Conservation (phyloP, 495 filamentous ascomycete genomes). For the Tuber umbilicatum region DNA sequence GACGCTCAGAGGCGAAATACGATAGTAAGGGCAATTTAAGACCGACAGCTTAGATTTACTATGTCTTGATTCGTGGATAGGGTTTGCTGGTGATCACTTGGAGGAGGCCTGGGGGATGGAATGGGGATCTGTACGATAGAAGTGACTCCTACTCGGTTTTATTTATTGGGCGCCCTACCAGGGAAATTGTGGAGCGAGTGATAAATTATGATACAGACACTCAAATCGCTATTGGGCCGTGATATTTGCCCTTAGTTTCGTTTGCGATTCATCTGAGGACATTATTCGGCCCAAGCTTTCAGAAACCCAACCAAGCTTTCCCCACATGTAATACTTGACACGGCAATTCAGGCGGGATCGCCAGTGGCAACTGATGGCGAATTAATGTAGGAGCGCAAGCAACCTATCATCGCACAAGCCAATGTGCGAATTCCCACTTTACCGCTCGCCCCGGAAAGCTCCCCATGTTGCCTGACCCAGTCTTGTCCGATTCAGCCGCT, state of each 20-base stretch:
- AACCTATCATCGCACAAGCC: not conserved
- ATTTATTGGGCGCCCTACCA: not conserved
- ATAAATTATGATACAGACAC: not conserved
- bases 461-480: too few species aligned
- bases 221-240: not conserved
- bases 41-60: conserved; percentile 27
- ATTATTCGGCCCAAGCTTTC: not conserved
- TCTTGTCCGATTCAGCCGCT: too few species aligned
- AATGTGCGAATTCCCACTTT: not conserved
- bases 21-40: conserved; percentile 62
- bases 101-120: not conserved
- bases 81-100: not conserved
- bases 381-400: not conserved
- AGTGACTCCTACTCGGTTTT: not conserved
- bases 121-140: not conserved
- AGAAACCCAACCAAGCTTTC: not conserved
- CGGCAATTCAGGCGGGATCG: not conserved
- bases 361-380: not conserved
- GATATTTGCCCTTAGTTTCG: not conserved
- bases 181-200: not conserved
- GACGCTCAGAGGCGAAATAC: conserved; percentile 68
- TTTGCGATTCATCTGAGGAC: not conserved
- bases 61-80: not conserved
- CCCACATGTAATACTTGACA: not conserved
- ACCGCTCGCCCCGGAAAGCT: not conserved